Conservation (phyloP, 139 green algal species). For the Haematococcus sp. region DNA sequence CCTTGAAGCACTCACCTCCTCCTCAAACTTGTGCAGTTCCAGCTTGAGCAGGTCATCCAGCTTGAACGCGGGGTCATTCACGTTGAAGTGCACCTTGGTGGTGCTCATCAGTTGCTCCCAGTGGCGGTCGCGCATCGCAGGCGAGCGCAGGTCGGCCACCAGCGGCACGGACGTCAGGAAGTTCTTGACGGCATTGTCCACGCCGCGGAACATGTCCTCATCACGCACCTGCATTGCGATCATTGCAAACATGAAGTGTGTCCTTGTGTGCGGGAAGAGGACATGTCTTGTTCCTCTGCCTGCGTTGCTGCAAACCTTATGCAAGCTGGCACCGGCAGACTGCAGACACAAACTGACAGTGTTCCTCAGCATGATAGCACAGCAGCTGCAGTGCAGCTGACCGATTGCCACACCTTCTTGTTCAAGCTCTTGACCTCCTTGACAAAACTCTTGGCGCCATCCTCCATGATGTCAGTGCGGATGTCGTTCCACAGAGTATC, state of each 20-base stretch:
- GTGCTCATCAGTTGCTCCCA: conserved; percentile 79
- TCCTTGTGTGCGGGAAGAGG: not conserved
- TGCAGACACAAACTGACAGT: too few relatives aligned
- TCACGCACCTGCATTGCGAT: conserved; percentile 50
- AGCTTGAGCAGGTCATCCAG: conserved; percentile 81
- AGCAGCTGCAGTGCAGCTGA: not conserved
- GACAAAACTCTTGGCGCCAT: conserved; percentile 79
- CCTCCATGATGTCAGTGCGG: conserved; percentile 78
- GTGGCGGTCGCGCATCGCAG: conserved; percentile 74
- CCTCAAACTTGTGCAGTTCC: conserved; percentile 89
- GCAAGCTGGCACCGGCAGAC: too few relatives aligned
- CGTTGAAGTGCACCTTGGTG: conserved; percentile 59
- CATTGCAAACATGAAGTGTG: not conserved
- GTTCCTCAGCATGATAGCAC: too few relatives aligned
- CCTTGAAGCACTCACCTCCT: conserved; percentile 60
- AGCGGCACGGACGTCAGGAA: conserved; percentile 78
- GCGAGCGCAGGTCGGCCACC: conserved; percentile 71
- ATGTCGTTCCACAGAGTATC: conserved; percentile 78
- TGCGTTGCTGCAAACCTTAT: too few relatives aligned
- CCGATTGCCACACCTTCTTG: conserved; percentile 41
- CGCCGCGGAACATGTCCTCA: conserved; percentile 68
- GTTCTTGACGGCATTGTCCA: conserved; percentile 75
- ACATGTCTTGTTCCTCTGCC: not conserved
- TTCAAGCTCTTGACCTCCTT: conserved; percentile 74
- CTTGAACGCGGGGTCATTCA: conserved; percentile 66